A percentile compares a stretch with the other conserved stretches of the same genome.
Evolutionary conservation across 1,284 basidiomycete species (phyloP).

Genomic region (Heterobasidion irregulare): DNA sequence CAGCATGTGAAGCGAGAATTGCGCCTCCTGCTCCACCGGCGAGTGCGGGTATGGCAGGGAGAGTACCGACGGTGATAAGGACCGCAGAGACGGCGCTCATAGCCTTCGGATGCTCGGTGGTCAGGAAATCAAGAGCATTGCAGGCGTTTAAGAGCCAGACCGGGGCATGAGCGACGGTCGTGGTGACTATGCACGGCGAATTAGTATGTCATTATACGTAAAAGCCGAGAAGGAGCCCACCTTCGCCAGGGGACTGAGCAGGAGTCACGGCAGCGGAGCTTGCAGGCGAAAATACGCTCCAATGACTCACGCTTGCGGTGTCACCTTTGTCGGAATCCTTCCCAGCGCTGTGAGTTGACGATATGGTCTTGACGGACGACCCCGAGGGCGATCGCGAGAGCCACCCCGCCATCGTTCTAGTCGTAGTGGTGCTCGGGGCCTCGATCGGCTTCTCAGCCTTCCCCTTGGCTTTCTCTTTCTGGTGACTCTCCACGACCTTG

Average conservation of each 20-base stretch:
- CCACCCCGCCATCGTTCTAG: conserved; percentile 6
- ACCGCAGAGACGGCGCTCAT: conserved; percentile 70
- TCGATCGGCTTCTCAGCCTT: background rate
- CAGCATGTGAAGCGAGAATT: conserved; percentile 59
- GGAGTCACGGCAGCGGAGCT: conserved; percentile 14
- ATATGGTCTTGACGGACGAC: conserved; percentile 1
- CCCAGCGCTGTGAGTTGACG: background rate
- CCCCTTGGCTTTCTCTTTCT: background rate
- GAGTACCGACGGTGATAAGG: conserved; percentile 65
- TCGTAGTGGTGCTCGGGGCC: background rate
- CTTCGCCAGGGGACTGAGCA: conserved; percentile 18
- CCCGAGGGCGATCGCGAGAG: conserved; percentile 7
- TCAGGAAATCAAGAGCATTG: conserved; percentile 63
- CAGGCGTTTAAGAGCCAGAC: conserved; percentile 69
- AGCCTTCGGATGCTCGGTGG: conserved; percentile 62
- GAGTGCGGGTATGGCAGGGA: conserved; percentile 62
- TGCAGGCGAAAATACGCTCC: background rate
- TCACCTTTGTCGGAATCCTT: conserved; percentile 6
- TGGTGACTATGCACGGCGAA: conserved; percentile 25
- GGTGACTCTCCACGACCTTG: background rate
- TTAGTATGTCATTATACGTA: conserved; percentile 3
- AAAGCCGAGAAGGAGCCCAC: conserved; percentile 14
- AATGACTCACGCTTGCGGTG: background rate
- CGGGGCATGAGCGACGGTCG: conserved; percentile 52
- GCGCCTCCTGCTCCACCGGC: conserved; percentile 60